Evolutionary conservation across 805 yeast genomes (phyloP), one percentile per base, ranked within the genome.

Genomic region (Ogataea saltuana): DNA sequence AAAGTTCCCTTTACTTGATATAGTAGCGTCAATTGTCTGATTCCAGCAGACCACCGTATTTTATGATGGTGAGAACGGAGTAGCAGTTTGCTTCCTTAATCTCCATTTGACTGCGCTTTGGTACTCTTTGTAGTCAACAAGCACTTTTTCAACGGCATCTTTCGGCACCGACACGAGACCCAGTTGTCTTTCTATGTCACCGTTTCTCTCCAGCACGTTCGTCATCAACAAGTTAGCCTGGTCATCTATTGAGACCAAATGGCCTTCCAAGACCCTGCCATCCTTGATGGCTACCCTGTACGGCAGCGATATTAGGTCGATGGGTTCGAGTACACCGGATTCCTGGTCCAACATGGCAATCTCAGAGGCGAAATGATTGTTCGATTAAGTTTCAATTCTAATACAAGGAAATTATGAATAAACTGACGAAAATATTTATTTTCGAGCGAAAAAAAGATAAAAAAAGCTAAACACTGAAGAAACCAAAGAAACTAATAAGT

Each of bases 81-180:
- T n/a, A n/a, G 11, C 19, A 20, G 7, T 36, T 4, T 28, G 25
- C 26, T 48, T 34, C 9, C 34, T 42, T n/a, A 32, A 18, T 39
- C 55, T 49, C 46, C 51, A 55, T 17, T 41, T 26, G 2, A 48
- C 18, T 13, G 46, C 45, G 30, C 44, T 47, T 5, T 43, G 28
- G 44, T 51, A 58, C 23, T 61, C 65, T 8, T 29, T 35, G 48
- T 46, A 39, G 6, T 57, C 49, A 10, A 69, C 50, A 19, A 50
- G 56, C 2, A 67, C 56, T 16, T 58, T 55, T 2, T 44, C 38
- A 2, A 77, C 70, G 4, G 76, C 62, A 1, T 51, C 49, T 39
- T 65, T 61, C 1, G 80, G 81, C 3, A 78, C 69, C 50, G 82
- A 76, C n/a, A 78, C 80, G 8, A 78, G 56, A 0, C 83, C 83